These are phyloP conservation scores for Breynia disticha DNA, from an alignment of 441 rosid species.

Conservation along the genomic window DNA sequence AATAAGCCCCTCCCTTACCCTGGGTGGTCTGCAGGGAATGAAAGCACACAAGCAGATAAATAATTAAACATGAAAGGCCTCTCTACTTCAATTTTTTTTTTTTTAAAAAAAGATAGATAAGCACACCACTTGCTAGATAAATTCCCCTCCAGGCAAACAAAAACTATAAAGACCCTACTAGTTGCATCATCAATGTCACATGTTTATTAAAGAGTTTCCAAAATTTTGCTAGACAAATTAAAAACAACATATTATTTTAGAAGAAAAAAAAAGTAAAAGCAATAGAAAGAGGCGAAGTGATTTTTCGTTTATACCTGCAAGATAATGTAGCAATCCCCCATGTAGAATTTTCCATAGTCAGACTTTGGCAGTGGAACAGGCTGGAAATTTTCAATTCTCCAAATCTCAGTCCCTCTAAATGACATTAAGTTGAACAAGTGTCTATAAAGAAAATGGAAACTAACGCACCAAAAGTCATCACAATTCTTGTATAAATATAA, in stretches of 20 bases:
- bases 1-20: conserved; percentile 81
- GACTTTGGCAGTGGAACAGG: conserved; percentile 80
- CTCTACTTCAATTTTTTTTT: too few species aligned
- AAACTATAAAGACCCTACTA: too few species aligned
- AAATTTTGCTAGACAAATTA: too few species aligned
- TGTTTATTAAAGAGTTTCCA: too few species aligned
- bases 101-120: too few species aligned
- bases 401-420: conserved; percentile 88
- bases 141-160: too few species aligned
- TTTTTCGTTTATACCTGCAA: conserved; percentile 49
- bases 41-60: conserved; percentile 1
- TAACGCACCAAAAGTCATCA: background rate
- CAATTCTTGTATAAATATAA: background rate
- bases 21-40: conserved; percentile 50
- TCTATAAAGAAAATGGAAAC: conserved; percentile 15
- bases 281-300: too few species aligned
- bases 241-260: too few species aligned
- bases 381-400: conserved; percentile 95
- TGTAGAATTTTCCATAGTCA: conserved; percentile 86
- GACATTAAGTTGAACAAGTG: conserved; percentile 45
- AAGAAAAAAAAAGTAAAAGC: too few species aligned
- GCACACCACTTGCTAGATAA: too few species aligned
- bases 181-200: too few species aligned
- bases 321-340: conserved; percentile 87
- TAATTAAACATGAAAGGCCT: background rate